Percentiles rank a stretch among this genome's conserved stretches.
Evolutionary conservation across 345 rosid species (phyloP).

Genomic region (Balakata baccata): DNA sequence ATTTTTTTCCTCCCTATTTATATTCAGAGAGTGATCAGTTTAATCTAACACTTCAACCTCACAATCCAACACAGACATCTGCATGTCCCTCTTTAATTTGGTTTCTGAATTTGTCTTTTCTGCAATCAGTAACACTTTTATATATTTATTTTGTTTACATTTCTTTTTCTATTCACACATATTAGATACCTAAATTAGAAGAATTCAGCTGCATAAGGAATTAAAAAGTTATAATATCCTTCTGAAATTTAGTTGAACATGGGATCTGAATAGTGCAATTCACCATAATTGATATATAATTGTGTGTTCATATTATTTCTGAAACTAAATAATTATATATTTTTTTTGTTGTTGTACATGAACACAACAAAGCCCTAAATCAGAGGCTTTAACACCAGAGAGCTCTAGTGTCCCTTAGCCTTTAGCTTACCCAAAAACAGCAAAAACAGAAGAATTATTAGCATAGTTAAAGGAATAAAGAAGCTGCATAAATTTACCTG

Average conservation of each 20-base stretch:
- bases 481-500: slow-evolving; percentile 28
- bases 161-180: slow-evolving; percentile 5
- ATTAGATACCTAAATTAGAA: slow-evolving; percentile 14
- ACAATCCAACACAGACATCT: slow-evolving; percentile 1
- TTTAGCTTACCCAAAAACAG: slow-evolving; percentile 28
- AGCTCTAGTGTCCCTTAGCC: slow-evolving; percentile 32
- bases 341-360: not conserved
- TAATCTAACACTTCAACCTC: not conserved
- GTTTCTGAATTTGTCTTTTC: slow-evolving; percentile 21
- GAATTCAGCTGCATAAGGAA: slow-evolving; percentile 27
- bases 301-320: not conserved
- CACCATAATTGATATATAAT: slow-evolving; percentile 12
- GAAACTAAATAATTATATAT: not conserved
- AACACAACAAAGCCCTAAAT: slow-evolving; percentile 38
- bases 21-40: not conserved
- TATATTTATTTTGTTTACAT: not conserved
- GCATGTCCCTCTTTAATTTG: slow-evolving; percentile 11
- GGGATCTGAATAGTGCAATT: slow-evolving; percentile 38
- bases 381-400: slow-evolving; percentile 30
- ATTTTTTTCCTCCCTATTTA: not conserved
- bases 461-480: slow-evolving; percentile 17
- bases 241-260: slow-evolving; percentile 19
- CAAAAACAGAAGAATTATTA: slow-evolving; percentile 18
- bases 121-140: not conserved
- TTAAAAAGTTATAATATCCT: slow-evolving; percentile 11